Conservation (phyloP, 192 early-diverging fungal genomes). For the Umbelopsis vinacea region DNA sequence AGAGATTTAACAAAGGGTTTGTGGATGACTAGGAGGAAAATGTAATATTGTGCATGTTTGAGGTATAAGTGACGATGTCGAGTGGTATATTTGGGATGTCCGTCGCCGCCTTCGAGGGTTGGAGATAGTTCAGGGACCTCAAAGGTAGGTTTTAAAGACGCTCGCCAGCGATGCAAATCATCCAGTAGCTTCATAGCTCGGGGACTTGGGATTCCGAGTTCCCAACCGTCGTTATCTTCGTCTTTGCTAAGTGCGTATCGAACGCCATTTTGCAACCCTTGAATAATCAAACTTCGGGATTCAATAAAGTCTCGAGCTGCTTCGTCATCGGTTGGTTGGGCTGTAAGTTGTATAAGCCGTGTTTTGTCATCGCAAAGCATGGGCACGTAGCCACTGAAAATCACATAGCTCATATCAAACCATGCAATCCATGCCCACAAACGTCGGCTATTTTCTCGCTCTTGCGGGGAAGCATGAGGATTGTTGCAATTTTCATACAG, state of each 20-base stretch:
- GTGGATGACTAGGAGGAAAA: conserved; percentile 17
- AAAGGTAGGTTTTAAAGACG: conserved; percentile 6
- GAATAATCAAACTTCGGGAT: conserved; percentile 11
- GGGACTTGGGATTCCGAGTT: background rate
- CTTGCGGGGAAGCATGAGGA: background rate
- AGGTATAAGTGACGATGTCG: conserved; percentile 25
- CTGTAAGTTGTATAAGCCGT: background rate
- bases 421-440: conserved; percentile 24
- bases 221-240: background rate
- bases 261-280: conserved; percentile 14
- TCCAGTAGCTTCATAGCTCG: conserved; percentile 18
- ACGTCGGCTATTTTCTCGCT: conserved; percentile 15
- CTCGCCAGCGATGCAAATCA: conserved; percentile 17
- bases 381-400: conserved; percentile 12
- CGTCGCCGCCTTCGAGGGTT: background rate
- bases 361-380: conserved; percentile 16
- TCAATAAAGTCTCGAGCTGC: conserved; percentile 9
- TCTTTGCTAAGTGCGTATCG: background rate
- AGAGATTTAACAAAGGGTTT: conserved; percentile 19
- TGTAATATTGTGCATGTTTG: conserved; percentile 27
- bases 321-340: conserved; percentile 1
- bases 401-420: conserved; percentile 27
- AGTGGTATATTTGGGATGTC: conserved; percentile 17
- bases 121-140: background rate
- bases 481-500: conserved; percentile 6